Evolutionary conservation across 176 grass and related monocot species (phyloP), one percentile per base, ranked within the genome.

Genomic region (Oryza officinalis): DNA sequence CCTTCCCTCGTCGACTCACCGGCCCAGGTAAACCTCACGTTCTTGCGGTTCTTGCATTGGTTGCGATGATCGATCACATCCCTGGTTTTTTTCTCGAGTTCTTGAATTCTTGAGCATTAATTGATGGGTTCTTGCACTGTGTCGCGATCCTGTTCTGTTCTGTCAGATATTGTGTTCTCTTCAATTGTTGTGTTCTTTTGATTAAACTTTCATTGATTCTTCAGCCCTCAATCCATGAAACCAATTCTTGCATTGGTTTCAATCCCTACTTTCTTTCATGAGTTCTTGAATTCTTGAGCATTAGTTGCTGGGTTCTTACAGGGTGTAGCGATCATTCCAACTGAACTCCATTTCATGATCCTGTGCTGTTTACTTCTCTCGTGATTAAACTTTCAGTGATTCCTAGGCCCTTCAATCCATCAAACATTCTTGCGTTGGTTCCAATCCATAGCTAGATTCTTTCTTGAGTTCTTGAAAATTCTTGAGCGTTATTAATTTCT

Each of bases 1-100:
- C 87, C 77, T 10, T 57, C 61, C 77, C 33, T 86, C 13, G 20
- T 67, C 69, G 77, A 86, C 26, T 77, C 61, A 4, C 57, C 57
- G 27, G 4, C 8, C 14, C 26, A 74, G 44, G 71, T 72, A 37
- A 46, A 72, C 50, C 18, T 49, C 15, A 57, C 18, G 4, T 17
- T 45, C n/a, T 27, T 27, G 10, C 9, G 4, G 43, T 66, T 66
- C 27, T 66, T 44, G 43, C 43, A 44, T 44, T 33, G 65, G 27
- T 17, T 33, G 0, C 14, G 2, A 32, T 66, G n/a, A 32, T 31
- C 27, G 27, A 18, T 32, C 30, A 9, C 40, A 41, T 12, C 41
- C 13, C 13, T 33, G 6, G 28, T 49, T 49, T 49, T 14, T 17
- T 17, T 50, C 45, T 47, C 12, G 45, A 47, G 45, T 69, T 37